phyloP scores from a whole-genome alignment of 768 basidiomycete species.

The Macrolepiota fuliginosa region DNA sequence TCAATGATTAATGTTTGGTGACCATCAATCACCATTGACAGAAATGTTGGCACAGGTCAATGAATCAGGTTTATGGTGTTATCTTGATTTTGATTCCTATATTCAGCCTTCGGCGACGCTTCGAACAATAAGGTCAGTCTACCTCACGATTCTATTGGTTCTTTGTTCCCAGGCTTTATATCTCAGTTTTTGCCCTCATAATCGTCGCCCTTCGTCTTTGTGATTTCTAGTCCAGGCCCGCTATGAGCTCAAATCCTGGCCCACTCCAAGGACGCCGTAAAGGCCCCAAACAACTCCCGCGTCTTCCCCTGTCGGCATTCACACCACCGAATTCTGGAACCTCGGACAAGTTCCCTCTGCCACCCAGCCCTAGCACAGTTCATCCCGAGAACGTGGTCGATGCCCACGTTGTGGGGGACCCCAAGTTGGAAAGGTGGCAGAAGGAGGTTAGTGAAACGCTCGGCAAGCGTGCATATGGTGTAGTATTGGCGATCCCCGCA shows the following conservation, averaged over 20 bases:
- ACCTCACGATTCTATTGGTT: not conserved
- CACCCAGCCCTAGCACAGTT: constrained; percentile 65
- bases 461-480: constrained; percentile 43
- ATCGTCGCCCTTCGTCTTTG: constrained; percentile 5
- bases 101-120: not conserved
- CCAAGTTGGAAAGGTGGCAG: constrained; percentile 49
- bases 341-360: constrained; percentile 63
- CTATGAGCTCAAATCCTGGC: constrained; percentile 20
- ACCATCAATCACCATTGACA: not conserved
- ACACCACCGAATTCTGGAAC: constrained; percentile 67
- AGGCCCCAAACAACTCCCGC: constrained; percentile 62
- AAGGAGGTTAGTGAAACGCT: constrained; percentile 46
- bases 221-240: not conserved
- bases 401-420: constrained; percentile 53
- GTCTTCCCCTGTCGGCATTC: constrained; percentile 75
- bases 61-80: constrained; percentile 1
- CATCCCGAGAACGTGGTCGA: constrained; percentile 67
- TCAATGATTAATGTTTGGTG: not conserved
- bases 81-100: constrained; percentile 6
- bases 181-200: constrained; percentile 2
- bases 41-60: not conserved
- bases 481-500: constrained; percentile 54
- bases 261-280: constrained; percentile 46
- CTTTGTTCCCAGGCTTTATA: not conserved
- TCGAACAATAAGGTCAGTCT: constrained; percentile 1